Percentiles rank a stretch among this genome's conserved stretches.
Conservation (phyloP, 495 filamentous ascomycete species). For the Penicillium turbatum region DNA sequence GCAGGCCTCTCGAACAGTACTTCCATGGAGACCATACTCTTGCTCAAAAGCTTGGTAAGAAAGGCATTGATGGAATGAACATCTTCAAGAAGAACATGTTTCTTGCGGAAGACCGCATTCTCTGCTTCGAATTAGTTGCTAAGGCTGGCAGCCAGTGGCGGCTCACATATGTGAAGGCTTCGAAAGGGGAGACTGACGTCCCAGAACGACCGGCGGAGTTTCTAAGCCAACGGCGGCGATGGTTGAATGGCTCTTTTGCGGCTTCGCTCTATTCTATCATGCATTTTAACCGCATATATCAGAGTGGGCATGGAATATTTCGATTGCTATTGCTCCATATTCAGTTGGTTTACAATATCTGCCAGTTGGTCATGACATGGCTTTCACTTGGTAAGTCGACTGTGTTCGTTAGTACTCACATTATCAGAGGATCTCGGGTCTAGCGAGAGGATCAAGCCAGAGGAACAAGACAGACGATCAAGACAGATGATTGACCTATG, state of each 20-base stretch:
- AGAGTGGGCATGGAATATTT: constrained; percentile 85
- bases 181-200: constrained; percentile 96
- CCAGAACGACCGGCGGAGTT: constrained; percentile 81
- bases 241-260: constrained; percentile 96
- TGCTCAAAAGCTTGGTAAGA: constrained; percentile 86
- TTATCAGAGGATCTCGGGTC: too few species aligned
- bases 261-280: constrained; percentile 91
- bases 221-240: constrained; percentile 88
- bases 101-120: constrained; percentile 98
- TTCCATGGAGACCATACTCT: constrained; percentile 98
- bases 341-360: constrained; percentile 88
- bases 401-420: not conserved
- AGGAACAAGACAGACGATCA: not conserved
- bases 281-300: constrained; percentile 96
- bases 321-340: constrained; percentile 93
- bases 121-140: constrained; percentile 97
- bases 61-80: constrained; percentile 99
- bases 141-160: constrained; percentile 99
- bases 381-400: constrained; percentile 70
- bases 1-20: constrained; percentile 92
- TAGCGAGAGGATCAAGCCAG: too few species aligned
- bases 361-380: constrained; percentile 85
- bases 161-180: constrained; percentile 92
- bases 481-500: not conserved
- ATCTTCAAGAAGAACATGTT: constrained; percentile 99